Base-by-base conservation (phyloP, 2,329 filamentous ascomycete species). In the Trichophyton equinum region DNA sequence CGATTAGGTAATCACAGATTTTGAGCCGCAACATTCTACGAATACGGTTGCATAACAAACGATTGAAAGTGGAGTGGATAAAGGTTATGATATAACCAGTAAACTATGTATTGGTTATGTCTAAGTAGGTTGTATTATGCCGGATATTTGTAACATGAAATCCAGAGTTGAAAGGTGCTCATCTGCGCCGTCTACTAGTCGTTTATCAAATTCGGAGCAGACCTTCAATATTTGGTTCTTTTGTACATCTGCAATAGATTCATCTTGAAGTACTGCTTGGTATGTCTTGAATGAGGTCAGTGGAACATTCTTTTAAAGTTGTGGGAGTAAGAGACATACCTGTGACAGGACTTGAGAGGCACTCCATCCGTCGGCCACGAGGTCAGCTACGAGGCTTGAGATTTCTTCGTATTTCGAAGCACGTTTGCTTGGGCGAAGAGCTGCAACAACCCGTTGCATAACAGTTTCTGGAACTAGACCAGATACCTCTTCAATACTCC, bases 341-440 rank as follows among this genome's bases (percentile, higher is more conserved):
- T 96, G 91, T 18, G 82, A 78, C 42, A 97, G 81, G 27, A 96
- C 83, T 74, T 97, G 94, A 5, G 86, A 85, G 25, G 92, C 94
- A 72, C 91, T 96, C 92, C 94, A 99, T 7, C 94, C 94, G 75
- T 97, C 94, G 0, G 92, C 92, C 55, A 97, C 86, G 79, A 99
- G 85, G 65, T 96, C 88, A 68, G 91, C 89, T 4, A 97, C 88
- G 4, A 89, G 85, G 65, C 84, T 85, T 0, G 90, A 85, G 15
- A 99, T 83, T 11, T 82, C 80, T 62, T 85, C 81, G 69, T 95
- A 99, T 0, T 84, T 79, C 13, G 82, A 79, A 15, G 36, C 9
- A 0, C 81, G 81, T 42, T 80, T 79, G 25, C 81, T 81, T 65
- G 90, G 89, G 66, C 88, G 86, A 77, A 97, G 88, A 18, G 90